A percentile compares a stretch with the other conserved stretches of the same genome.
phyloP scores from a whole-genome alignment of 805 yeast genomes.

The Kuraishia molischiana region DNA sequence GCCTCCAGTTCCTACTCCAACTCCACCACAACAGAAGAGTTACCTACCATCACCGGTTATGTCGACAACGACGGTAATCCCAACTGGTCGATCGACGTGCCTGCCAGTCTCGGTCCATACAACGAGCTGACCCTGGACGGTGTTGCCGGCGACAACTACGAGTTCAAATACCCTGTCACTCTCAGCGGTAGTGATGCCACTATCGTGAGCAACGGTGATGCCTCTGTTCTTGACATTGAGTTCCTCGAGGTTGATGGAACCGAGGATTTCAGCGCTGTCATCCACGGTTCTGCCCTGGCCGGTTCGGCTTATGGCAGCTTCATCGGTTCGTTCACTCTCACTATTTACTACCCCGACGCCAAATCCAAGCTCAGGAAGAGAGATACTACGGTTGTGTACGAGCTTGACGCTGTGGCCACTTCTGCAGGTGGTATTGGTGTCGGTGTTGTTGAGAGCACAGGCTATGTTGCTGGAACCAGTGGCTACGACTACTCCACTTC shows the following conservation, averaged over 20 bases:
- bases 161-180: too few relatives aligned
- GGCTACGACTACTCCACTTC: too few relatives aligned
- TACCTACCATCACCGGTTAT: background rate
- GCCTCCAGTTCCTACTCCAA: too few relatives aligned
- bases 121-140: background rate
- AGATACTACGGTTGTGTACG: constrained; percentile 12
- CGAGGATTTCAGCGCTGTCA: background rate
- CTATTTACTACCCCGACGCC: constrained; percentile 1
- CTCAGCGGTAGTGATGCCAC: too few relatives aligned
- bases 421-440: too few relatives aligned
- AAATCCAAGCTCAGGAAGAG: constrained; percentile 11
- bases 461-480: constrained; percentile 4
- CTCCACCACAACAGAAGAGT: too few relatives aligned
- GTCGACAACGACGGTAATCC: background rate
- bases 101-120: background rate
- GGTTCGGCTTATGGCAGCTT: background rate
- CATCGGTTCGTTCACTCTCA: background rate
- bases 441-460: too few relatives aligned
- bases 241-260: background rate
- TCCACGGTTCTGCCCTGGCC: background rate
- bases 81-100: background rate
- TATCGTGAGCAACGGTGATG: background rate
- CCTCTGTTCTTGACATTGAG: background rate
- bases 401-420: constrained; percentile 11
- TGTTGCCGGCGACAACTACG: background rate